A percentile compares a stretch with the other conserved stretches of the same genome.
Conservation (phyloP, 768 basidiomycete genomes). For the Punctularia strigosozonata region DNA sequence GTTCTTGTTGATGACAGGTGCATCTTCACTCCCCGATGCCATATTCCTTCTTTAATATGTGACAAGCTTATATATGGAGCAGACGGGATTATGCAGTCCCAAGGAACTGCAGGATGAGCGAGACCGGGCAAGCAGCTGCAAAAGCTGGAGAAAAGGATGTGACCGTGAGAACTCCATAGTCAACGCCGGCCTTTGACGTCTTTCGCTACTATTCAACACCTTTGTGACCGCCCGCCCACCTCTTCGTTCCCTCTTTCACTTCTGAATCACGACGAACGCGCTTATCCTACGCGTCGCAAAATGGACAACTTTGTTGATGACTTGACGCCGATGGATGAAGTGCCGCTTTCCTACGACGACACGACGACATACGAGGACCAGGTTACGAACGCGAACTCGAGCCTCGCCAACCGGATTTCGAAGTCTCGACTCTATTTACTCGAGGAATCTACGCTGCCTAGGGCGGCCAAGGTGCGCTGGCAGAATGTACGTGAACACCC, state of each 20-base stretch:
- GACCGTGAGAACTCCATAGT: no score
- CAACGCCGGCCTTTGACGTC: no score
- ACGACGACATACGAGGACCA: conserved; percentile 47
- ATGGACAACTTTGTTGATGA: conserved; percentile 40
- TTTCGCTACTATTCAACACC: no score
- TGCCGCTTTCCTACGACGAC: conserved; percentile 42
- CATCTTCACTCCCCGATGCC: conserved; percentile 21
- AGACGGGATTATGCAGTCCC: no score
- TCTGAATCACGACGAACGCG: no score
- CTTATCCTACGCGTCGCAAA: conserved; percentile 5
- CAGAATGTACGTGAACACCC: conserved; percentile 23
- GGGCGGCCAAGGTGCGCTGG: conserved; percentile 64
- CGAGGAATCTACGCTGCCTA: conserved; percentile 49
- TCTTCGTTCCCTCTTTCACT: no score
- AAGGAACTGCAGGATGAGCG: no score
- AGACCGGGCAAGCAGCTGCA: no score
- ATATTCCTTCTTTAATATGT: no score
- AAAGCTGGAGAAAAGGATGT: no score
- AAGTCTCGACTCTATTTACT: conserved; percentile 67
- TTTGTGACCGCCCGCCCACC: no score
- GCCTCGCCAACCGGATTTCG: conserved; percentile 58
- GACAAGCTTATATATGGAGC: no score
- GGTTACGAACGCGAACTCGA: conserved; percentile 18
- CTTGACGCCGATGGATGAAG: conserved; percentile 4
- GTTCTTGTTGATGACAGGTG: conserved; percentile 58